Base-by-base conservation (phyloP, 164 flowering plant genomes). In the Macadamia tetraphylla region DNA sequence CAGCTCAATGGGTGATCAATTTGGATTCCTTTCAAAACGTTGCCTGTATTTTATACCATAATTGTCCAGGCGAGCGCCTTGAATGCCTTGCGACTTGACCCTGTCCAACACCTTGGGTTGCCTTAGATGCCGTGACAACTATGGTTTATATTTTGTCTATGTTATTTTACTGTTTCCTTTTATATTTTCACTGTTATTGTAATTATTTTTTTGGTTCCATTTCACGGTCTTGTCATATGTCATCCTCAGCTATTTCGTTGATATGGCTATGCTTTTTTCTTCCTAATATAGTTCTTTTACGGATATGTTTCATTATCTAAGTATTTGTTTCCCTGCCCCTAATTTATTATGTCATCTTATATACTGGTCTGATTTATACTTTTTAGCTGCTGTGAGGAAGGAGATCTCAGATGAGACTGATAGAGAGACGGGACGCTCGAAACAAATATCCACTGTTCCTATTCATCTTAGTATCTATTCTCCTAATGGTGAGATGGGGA, bases 401-500 rank as follows among this genome's bases (percentile, higher is more conserved):
- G 98, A 91, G 82, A 93, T 91, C 52, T 59, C 86, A 31, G 98
- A 93, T 80, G 98, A 93, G 80, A 93, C 98, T 77, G 98, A 93
- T 77, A 70, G 96, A 77, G 96, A 89, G 83, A 93, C 98, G 11
- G 97, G 98, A 3, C 93, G 92, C 13, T 43, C 71, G 64, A 94
- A 87, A 71, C 81, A 75, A 71, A 86, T 94, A 9, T 94, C 98
- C 30, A 78, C 83, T 64, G 94, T 91, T 67, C 97, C 98, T 3
- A 94, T 94, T 73, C 94, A 94, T 79, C 93, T 94, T 48, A 91
- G 96, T 70, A 89, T 94, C 57, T 87, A 84, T 76, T 94, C 98
- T 62, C 97, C 97, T 51, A 89, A 88, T 78, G 97, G 98, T 94
- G 66, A 69, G 84, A 63, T 53, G 30, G 0, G 17, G 30, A 29